Conservation (phyloP, 1,284 basidiomycete genomes). For the Trichosporon faecale region DNA sequence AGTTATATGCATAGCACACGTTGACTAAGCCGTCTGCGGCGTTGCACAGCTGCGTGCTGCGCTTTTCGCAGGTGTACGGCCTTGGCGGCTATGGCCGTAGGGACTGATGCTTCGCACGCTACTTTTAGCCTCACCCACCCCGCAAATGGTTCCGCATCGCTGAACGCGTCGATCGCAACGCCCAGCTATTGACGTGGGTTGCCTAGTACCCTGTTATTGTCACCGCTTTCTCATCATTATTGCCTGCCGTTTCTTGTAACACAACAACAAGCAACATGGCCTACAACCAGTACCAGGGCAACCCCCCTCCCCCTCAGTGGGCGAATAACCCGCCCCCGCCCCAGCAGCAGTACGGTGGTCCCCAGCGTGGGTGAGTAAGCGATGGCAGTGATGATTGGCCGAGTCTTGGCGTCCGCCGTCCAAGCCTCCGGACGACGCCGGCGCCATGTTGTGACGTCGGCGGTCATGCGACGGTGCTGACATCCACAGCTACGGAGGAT, state of each 20-base stretch:
- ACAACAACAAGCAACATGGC: not conserved
- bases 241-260: not conserved
- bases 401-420: not conserved
- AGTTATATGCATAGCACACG: constrained; percentile 2
- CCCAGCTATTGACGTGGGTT: not conserved
- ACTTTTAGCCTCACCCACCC: not conserved
- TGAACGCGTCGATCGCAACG: not conserved
- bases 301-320: constrained; percentile 21
- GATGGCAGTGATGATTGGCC: not conserved
- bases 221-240: not conserved
- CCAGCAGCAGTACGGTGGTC: constrained; percentile 9
- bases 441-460: not conserved
- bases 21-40: not conserved
- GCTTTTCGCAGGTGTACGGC: not conserved
- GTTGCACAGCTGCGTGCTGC: not conserved
- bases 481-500: not conserved
- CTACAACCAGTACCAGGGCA: constrained; percentile 19
- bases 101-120: not conserved
- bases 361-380: constrained; percentile 1
- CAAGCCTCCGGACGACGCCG: not conserved
- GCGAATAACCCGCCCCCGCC: constrained; percentile 4
- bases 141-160: not conserved
- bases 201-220: not conserved
- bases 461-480: not conserved
- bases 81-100: not conserved